Base-by-base conservation (phyloP, 495 filamentous ascomycete species). In the Lophium mytilinum region DNA sequence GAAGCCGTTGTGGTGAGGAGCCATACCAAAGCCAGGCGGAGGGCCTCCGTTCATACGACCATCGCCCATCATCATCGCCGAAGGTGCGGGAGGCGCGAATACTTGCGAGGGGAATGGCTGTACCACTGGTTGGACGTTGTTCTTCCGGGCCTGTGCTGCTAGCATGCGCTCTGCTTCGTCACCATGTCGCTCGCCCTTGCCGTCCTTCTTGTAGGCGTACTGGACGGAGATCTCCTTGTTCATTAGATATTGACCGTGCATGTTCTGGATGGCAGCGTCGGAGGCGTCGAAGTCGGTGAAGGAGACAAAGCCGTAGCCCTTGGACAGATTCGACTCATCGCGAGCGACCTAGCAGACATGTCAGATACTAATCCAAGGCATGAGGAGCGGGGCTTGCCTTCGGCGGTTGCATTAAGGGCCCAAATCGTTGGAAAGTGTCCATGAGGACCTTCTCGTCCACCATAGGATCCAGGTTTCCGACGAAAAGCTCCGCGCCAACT, bases 161-260 rank as follows among this genome's bases (percentile, higher is more conserved):
- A 98, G 78, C 80, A 86, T 90, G 62, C 93, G 80, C 73, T 98
- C 93, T 35, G 94, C 93, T 66, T 91, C 78, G 66, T 98, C 93
- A 56, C 93, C 93, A 68, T 98, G 93, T 30, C 94, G 80, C 74
- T 97, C 93, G 58, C 92, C 91, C 73, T 96, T 95, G 42, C 94
- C 93, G 66, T 98, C 94, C 72, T 97, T 97, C 79, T 98, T 98
- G 78, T 95, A 98, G 40, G 93, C 93, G 71, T 98, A 98, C 69
- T 98, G 92, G 41, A 97, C 94, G 1, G 85, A 87, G 62, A 95
- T 83, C 66, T 93, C 84, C 72, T 96, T 95, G 75, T 95, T 96
- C 82, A 94, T 93, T 49, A 98, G 80, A 72, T 90, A 96, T 71
- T 97, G 92, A 52, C 90, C 89, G 69, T 96, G 88, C 91, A 98